A percentile compares a stretch with the other conserved stretches of the same genome.
These are phyloP conservation scores for Ramularia collo-cygni DNA, from an alignment of 2,329 filamentous ascomycete species.

Conservation along the genomic window DNA sequence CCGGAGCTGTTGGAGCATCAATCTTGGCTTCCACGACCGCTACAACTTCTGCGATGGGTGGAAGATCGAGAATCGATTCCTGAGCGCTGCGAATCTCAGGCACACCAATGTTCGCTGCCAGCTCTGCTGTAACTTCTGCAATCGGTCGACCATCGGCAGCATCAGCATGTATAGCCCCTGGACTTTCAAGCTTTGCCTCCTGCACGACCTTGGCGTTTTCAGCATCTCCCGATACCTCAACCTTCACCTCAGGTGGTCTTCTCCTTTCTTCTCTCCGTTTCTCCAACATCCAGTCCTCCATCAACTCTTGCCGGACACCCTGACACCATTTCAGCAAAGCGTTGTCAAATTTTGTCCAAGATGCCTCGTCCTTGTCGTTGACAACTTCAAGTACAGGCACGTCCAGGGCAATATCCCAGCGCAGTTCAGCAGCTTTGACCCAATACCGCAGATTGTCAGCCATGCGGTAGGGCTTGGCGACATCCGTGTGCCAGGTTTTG, in stretches of 20 bases:
- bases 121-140: no score
- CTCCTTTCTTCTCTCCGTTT: conserved; percentile 15
- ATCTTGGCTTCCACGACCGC: no score
- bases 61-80: no score
- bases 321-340: conserved; percentile 79
- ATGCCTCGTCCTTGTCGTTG: conserved; percentile 57
- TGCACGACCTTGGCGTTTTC: no score
- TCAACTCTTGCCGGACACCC: conserved; percentile 75
- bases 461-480: conserved; percentile 85
- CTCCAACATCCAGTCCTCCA: conserved; percentile 56
- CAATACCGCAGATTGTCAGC: conserved; percentile 94
- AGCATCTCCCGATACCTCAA: conserved; percentile 18
- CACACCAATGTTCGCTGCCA: no score
- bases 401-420: conserved; percentile 80
- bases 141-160: no score
- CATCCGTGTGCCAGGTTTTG: conserved; percentile 82
- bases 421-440: conserved; percentile 89
- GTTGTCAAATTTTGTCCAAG: conserved; percentile 76
- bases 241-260: conserved; percentile 25
- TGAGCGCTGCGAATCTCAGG: no score
- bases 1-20: no score
- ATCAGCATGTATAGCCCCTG: no score
- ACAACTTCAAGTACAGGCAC: conserved; percentile 84
- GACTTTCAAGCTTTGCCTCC: no score
- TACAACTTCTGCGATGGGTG: no score